Evolutionary conservation across 495 filamentous ascomycete species (phyloP), one percentile per base, ranked within the genome.

Genomic region (Beverwykella pulmonaria): DNA sequence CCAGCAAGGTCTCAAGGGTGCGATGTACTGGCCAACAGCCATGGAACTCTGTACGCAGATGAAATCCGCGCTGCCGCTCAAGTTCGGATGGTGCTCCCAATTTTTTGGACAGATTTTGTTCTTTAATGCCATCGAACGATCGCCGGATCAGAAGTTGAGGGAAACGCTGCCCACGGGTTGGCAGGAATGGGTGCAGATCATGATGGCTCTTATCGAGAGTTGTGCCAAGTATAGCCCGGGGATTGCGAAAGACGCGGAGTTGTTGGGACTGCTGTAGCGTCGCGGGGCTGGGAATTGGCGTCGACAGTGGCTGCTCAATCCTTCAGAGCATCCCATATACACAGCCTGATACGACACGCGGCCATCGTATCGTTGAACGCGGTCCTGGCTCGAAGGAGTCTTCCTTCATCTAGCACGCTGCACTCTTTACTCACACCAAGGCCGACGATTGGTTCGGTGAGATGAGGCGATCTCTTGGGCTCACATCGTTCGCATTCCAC

Each of bases 81-180:
- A 71, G 48, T 68, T 71, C 30, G 69, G 69, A n/a, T 71, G 65
- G 65, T 61, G 69, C 52, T 57, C 19, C 7, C 69, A 71, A 29
- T 65, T 63, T 36, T 71, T 68, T 52, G 69, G 69, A 0, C 69
- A 68, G 46, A 29, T 71, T 8, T 26, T 71, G 8, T 15, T 68
- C 1, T 62, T 71, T 39, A 34, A 71, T 22, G 56, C 52, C 14
- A 55, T 71, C 15, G 61, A 61, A 1, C 53, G 59, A 6, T 65
- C 60, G 9, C 34, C 53, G 23, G 46, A 71, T 62, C 48, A 27
- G 9, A 61, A 54, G 52, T 22, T 71, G 34, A 34, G 61, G 29
- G 58, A 60, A 9, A 58, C 52, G 22, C 32, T 71, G 61, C 65
- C 69, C 1, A 54, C n/a, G n/a, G 69, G 65, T 4, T 71, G 69